Evolutionary conservation across 73 alveolate genomes (phyloP).

Genomic region (Stentor coeruleus): DNA sequence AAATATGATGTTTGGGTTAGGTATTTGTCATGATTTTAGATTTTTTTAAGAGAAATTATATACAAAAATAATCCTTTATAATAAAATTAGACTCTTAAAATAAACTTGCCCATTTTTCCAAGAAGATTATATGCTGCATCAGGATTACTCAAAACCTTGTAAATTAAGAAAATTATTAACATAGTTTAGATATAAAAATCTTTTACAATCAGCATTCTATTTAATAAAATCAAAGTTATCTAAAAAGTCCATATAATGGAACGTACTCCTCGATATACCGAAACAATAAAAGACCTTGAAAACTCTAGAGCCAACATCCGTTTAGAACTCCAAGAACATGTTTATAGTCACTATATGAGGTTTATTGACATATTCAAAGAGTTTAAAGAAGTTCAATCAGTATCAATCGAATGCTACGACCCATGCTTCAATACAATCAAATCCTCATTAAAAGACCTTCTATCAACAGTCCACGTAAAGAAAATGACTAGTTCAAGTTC

Average conservation of each 20-base stretch:
- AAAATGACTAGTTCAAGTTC: neutral
- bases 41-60: too few relatives aligned
- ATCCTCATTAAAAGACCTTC: neutral
- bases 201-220: too few relatives aligned
- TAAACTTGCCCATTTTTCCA: too few relatives aligned
- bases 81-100: too few relatives aligned
- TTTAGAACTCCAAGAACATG: conserved; percentile 13
- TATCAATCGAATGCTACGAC: conserved; percentile 18
- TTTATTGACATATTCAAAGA: neutral
- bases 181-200: too few relatives aligned
- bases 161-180: too few relatives aligned
- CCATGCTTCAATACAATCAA: neutral
- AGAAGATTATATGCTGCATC: too few relatives aligned
- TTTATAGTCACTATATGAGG: neutral
- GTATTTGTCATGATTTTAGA: too few relatives aligned
- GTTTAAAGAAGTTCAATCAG: neutral
- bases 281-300: conserved; percentile 4
- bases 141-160: too few relatives aligned
- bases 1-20: too few relatives aligned
- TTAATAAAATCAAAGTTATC: too few relatives aligned
- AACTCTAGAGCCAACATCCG: neutral
- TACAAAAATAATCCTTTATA: too few relatives aligned
- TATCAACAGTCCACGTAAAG: neutral
- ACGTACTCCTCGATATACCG: conserved; percentile 4
- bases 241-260: neutral